Base-by-base conservation (phyloP, 2,329 filamentous ascomycete genomes). In the Fusarium goolgardi region DNA sequence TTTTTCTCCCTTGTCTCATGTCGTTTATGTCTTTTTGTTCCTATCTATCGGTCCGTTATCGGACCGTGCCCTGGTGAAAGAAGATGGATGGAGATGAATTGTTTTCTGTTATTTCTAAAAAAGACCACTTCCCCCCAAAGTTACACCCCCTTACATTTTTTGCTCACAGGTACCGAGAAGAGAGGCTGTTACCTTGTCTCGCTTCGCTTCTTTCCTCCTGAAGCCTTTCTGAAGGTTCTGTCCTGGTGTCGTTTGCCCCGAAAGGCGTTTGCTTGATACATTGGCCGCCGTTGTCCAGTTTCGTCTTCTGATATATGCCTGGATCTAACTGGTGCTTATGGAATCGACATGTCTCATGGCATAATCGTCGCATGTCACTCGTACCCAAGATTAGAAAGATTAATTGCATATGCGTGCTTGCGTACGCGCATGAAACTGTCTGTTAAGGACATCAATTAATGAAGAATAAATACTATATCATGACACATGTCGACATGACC, bases 381-480 rank as follows among this genome's bases (percentile, higher is more conserved):
- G 43, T 43, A 21, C 46, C 41, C 29, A 56, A 43, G 29, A 62
- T 50, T 59, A 61, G 66, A 70, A 49, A 55, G 51, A 55, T 60
- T 55, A 27, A 61, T 63, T 61, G 57, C 58, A 52, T 37, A 44
- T 40, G 55, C 49, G 44, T 51, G 58, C 20, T 43, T 32, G 21
- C 29, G 57, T 66, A 45, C 39, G 49, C 46, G 41, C 59, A 25
- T 35, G 62, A 49, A 63, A 63, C 59, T 61, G 47, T 63, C 65
- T 66, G 59, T 70, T 43, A 31, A 63, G 59, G 70, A 70, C 63
- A 60, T 67, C 58, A 56, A 73, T 72, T 73, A 73, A 73, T 73
- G 63, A 73, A 73, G 58, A 73, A 73, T 69, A 73, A 73, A 73
- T 72, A 60, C 70, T 73, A 73, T 67, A 69, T 73, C 71, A 73